Percentiles rank a stretch among this genome's conserved stretches.
These are phyloP conservation scores for Ceratocystis harringtonii DNA, from an alignment of 2,329 filamentous ascomycete genomes.

Conservation along the genomic window DNA sequence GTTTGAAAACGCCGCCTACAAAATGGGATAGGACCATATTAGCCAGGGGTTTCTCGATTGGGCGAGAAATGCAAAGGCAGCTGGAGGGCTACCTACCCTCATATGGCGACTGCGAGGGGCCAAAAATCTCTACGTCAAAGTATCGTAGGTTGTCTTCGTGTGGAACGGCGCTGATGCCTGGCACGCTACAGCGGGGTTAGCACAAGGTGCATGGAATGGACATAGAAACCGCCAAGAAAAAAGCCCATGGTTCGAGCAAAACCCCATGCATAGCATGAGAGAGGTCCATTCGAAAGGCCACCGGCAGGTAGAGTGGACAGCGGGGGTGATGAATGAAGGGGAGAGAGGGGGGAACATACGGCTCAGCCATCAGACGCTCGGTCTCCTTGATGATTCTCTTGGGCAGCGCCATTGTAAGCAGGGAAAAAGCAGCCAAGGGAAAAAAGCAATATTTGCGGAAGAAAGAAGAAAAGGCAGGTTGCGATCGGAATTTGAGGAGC, in stretches of 20 bases:
- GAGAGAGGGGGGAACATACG: slow-evolving; percentile 41
- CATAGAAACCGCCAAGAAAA: background rate
- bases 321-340: background rate
- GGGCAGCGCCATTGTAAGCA: slow-evolving; percentile 52
- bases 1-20: slow-evolving; percentile 71
- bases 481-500: background rate
- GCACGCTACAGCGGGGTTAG: slow-evolving; percentile 45
- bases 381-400: slow-evolving; percentile 99
- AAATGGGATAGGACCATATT: background rate
- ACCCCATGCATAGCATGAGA: background rate
- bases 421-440: background rate
- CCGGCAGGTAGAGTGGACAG: background rate
- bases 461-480: background rate
- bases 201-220: background rate
- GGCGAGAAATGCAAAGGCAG: background rate
- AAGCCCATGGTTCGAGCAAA: background rate
- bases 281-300: slow-evolving; percentile 1
- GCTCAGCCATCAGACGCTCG: slow-evolving; percentile 88
- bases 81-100: slow-evolving; percentile 47
- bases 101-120: slow-evolving; percentile 82
- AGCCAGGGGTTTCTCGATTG: background rate
- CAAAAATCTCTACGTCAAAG: slow-evolving; percentile 94
- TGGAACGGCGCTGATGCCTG: slow-evolving; percentile 86
- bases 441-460: background rate
- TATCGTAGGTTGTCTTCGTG: slow-evolving; percentile 97